Conservation (phyloP, 495 filamentous ascomycete genomes). For the Podospora pseudocomata region DNA sequence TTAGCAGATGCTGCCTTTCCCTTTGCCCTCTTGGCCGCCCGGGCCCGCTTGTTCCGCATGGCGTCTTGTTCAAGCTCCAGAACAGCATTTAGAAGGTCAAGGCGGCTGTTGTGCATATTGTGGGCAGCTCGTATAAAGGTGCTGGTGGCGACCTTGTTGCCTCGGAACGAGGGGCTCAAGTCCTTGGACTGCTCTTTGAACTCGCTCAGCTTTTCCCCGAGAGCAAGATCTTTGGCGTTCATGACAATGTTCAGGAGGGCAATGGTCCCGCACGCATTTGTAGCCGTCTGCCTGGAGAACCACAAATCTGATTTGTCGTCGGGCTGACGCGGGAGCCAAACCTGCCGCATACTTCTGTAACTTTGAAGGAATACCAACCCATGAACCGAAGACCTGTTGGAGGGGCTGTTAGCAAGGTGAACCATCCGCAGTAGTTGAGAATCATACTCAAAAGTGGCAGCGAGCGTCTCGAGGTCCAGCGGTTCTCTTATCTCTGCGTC, state of each 20-base stretch:
- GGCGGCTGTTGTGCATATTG: slow-evolving; percentile 75
- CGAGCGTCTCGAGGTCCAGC: slow-evolving; percentile 66
- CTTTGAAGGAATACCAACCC: slow-evolving; percentile 82
- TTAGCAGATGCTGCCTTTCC: neutral
- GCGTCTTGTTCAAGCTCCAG: slow-evolving; percentile 44
- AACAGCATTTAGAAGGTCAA: slow-evolving; percentile 77
- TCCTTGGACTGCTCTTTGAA: slow-evolving; percentile 69
- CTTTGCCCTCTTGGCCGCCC: slow-evolving; percentile 37
- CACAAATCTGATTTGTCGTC: slow-evolving; percentile 64
- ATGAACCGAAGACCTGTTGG: slow-evolving; percentile 62
- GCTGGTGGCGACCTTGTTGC: slow-evolving; percentile 68
- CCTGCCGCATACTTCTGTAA: slow-evolving; percentile 55
- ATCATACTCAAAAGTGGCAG: slow-evolving; percentile 63
- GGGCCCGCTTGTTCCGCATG: slow-evolving; percentile 50
- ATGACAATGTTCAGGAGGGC: slow-evolving; percentile 89
- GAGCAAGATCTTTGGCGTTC: slow-evolving; percentile 59
- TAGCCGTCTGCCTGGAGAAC: slow-evolving; percentile 90
- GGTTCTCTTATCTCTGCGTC: slow-evolving; percentile 76
- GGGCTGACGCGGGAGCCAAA: slow-evolving; percentile 24
- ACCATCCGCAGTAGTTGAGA: neutral
- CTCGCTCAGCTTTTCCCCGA: slow-evolving; percentile 61
- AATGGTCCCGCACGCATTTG: slow-evolving; percentile 83
- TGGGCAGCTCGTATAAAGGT: slow-evolving; percentile 75
- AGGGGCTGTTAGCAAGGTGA: neutral
- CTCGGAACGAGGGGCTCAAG: slow-evolving; percentile 68